A percentile compares a stretch with the other conserved stretches of the same genome.
phyloP scores from a whole-genome alignment of 1,139 yeast genomes.

The Geotrichum bryndzae region DNA sequence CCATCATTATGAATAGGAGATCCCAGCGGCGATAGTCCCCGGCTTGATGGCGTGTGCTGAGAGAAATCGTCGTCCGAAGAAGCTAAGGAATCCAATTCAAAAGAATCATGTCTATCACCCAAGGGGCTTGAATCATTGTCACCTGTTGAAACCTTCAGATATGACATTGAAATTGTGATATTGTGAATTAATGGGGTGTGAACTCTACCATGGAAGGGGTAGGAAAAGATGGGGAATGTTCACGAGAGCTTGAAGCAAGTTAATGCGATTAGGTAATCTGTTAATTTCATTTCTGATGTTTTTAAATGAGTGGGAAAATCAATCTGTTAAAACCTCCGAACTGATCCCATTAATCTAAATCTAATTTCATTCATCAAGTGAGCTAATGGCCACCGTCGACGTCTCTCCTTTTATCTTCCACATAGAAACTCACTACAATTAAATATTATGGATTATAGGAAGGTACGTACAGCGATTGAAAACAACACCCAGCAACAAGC shows the following conservation, averaged over 20 bases:
- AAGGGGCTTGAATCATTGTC: not conserved
- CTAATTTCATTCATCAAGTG: not conserved
- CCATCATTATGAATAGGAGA: constrained; percentile 17
- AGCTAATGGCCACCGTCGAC: too few species aligned
- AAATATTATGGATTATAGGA: constrained; percentile 27
- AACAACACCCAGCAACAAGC: constrained; percentile 24
- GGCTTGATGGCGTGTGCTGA: constrained; percentile 22
- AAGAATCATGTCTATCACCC: constrained; percentile 25
- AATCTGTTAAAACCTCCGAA: not conserved
- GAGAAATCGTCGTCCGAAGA: constrained; percentile 27
- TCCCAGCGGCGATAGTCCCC: constrained; percentile 26
- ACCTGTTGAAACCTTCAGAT: constrained; percentile 8
- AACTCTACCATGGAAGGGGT: not conserved
- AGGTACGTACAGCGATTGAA: constrained; percentile 21
- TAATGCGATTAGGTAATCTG: not conserved
- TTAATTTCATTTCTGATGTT: not conserved
- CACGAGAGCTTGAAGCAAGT: not conserved
- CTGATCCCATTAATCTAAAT: not conserved
- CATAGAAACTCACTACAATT: not conserved
- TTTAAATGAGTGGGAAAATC: not conserved
- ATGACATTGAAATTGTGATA: not conserved
- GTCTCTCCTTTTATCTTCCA: not conserved
- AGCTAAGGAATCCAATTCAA: constrained; percentile 36
- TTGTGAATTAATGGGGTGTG: not conserved
- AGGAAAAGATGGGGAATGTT: not conserved